These are phyloP conservation scores for Trypethelium eluteriae DNA, from an alignment of 495 filamentous ascomycete species.

Conservation along the genomic window DNA sequence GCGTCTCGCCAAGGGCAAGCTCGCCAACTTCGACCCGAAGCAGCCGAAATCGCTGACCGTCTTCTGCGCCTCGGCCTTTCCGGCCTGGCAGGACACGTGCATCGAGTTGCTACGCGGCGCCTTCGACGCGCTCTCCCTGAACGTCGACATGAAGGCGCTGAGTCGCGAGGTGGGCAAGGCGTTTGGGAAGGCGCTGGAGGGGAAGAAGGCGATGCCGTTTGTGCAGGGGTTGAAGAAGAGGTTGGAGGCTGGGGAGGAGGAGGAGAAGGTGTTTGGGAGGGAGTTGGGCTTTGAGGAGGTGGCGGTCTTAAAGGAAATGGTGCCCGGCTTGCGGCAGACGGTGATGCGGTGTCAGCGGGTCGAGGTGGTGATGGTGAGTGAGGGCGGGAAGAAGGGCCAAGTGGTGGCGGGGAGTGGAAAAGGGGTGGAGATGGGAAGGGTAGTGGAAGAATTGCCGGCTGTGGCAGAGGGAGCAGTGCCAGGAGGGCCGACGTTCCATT, in stretches of 20 bases:
- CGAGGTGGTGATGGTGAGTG: slow-evolving; percentile 37
- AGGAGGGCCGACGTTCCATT: slow-evolving; percentile 31
- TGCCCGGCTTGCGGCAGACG: slow-evolving; percentile 35
- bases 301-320: slow-evolving; percentile 45
- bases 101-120: slow-evolving; percentile 69
- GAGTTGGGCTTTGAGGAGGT: slow-evolving; percentile 83
- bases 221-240: slow-evolving; percentile 79
- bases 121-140: slow-evolving; percentile 48
- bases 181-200: slow-evolving; percentile 65
- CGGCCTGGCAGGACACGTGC: slow-evolving; percentile 85
- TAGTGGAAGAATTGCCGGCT: slow-evolving; percentile 21
- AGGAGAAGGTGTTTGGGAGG: slow-evolving; percentile 63
- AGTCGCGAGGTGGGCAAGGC: slow-evolving; percentile 50
- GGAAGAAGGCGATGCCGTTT: slow-evolving; percentile 98
- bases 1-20: slow-evolving; percentile 85
- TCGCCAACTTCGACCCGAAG: slow-evolving; percentile 71
- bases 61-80: slow-evolving; percentile 68
- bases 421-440: slow-evolving; percentile 22
- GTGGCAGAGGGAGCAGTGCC: slow-evolving; percentile 30
- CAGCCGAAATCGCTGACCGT: slow-evolving; percentile 87
- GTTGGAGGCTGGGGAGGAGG: slow-evolving; percentile 52
- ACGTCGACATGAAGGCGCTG: slow-evolving; percentile 69
- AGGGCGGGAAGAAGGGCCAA: slow-evolving; percentile 32
- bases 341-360: slow-evolving; percentile 34
- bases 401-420: slow-evolving; percentile 24